phyloP scores from a whole-genome alignment of 1,284 basidiomycete genomes.

The Athelia sp. region DNA sequence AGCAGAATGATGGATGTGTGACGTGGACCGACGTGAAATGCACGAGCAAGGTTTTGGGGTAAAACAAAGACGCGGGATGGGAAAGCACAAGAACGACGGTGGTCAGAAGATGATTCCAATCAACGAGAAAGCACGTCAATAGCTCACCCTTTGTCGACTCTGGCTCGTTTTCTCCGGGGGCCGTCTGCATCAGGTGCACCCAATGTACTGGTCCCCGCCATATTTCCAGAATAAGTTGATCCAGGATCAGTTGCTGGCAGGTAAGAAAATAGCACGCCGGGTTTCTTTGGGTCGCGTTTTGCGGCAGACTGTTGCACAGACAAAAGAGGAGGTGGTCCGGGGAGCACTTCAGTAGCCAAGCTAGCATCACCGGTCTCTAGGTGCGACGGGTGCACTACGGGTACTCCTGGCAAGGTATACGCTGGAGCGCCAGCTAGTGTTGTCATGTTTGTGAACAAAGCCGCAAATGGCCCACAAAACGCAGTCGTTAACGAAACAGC shows the following conservation, averaged over 20 bases:
- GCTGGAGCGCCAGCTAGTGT: conserved; percentile 63
- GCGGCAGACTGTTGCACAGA: conserved; percentile 60
- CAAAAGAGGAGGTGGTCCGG: conserved; percentile 69
- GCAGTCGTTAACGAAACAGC: too few relatives aligned
- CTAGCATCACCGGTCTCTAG: conserved; percentile 66
- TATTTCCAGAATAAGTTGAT: conserved; percentile 72
- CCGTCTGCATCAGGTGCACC: conserved; percentile 54
- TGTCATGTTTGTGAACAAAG: conserved; percentile 32
- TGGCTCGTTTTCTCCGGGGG: conserved; percentile 63
- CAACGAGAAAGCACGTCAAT: conserved; percentile 10
- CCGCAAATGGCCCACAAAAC: too few relatives aligned
- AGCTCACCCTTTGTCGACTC: conserved; percentile 67
- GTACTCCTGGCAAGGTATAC: conserved; percentile 62
- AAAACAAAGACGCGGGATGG: conserved; percentile 13
- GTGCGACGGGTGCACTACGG: conserved; percentile 68
- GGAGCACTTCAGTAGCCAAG: conserved; percentile 79
- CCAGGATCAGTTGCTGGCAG: conserved; percentile 76
- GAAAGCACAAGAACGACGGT: too few relatives aligned
- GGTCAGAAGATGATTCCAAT: conserved; percentile 5
- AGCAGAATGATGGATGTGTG: conserved; percentile 9
- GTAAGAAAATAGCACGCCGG: conserved; percentile 60
- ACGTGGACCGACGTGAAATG: conserved; percentile 12
- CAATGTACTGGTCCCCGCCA: conserved; percentile 51
- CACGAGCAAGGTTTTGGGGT: conserved; percentile 16
- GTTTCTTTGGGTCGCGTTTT: conserved; percentile 75